Evolutionary conservation across 2,329 filamentous ascomycete species (phyloP), one percentile per base, ranked within the genome.

Genomic region (Trichoderma koningii): DNA sequence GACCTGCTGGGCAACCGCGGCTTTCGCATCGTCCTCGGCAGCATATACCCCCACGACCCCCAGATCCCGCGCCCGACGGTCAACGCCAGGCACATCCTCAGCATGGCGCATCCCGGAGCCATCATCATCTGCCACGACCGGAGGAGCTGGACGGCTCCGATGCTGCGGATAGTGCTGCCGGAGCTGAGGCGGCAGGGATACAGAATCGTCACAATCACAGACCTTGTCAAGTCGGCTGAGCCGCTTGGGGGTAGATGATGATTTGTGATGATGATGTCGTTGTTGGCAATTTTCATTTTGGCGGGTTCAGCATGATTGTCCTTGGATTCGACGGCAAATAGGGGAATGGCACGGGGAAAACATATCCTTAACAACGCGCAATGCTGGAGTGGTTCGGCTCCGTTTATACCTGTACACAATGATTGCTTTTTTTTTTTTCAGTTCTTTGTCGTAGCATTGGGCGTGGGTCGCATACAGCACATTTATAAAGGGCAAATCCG

Each of bases 1-100:
- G 75, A 77, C 41, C 73, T 89, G 42, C 77, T 92, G 7, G 77
- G 78, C 41, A 80, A 77, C 59, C 73, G 92, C 67, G 88, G 87
- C 4, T 93, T 92, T 76, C 81, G 83, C 56, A 81, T 95, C 59
- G 89, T 93, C n/a, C 79, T 97, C 45, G 93, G 93, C 3, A 88
- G 87, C 75, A 88, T 97, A 47, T 97, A 96, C 77, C 93, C 93
- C 5, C 92, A 96, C 78, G 93, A 97, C 78, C 88, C 93, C n/a
- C 92, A 96, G 81, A 89, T 97, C 65, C 81, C 81, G 10, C 88
- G 85, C 71, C 83, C 86, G 69, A 79, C 80, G 68, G 70, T 93
- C 60, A 97, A 97, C 76, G 89, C 91, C 7, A 82, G 80, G 69
- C 92, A 96, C 78, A 85, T 96, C 4, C 76, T 96, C 70, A 92